Conservation (phyloP, 179 eudicot species). For the Actinidia polygama region DNA sequence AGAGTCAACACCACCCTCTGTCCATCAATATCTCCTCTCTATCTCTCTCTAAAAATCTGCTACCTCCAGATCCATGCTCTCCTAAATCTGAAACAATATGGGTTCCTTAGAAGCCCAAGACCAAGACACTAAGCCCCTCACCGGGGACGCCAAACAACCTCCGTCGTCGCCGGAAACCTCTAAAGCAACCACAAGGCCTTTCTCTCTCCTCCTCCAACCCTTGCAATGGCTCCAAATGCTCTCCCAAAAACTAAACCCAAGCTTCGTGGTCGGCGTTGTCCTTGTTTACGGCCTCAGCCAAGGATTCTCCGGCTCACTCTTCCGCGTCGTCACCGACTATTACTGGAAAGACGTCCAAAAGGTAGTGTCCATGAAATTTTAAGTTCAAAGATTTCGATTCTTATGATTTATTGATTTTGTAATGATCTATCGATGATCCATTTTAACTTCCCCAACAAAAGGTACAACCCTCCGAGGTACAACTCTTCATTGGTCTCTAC, state of each 20-base stretch:
- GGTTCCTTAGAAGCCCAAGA: not conserved
- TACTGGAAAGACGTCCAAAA: constrained; percentile 64
- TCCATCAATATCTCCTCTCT: too few species aligned
- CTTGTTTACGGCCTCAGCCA: constrained; percentile 31
- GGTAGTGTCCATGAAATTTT: too few species aligned
- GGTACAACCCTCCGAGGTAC: constrained; percentile 46
- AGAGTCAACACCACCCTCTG: not conserved
- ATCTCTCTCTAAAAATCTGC: not conserved
- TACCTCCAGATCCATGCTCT: not conserved
- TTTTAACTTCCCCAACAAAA: too few species aligned
- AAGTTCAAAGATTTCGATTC: too few species aligned
- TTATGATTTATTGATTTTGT: too few species aligned
- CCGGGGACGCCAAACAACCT: not conserved
- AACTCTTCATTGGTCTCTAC: constrained; percentile 49
- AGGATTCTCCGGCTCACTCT: constrained; percentile 35
- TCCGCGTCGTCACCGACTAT: constrained; percentile 44
- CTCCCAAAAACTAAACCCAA: constrained; percentile 11
- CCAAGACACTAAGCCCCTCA: not conserved
- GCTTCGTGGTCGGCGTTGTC: constrained; percentile 27
- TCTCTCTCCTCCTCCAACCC: constrained; percentile 13
- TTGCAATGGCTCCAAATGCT: constrained; percentile 29
- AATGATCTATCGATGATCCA: too few species aligned
- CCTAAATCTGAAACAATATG: not conserved
- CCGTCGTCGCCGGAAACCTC: not conserved
- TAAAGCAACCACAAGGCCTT: not conserved